A percentile compares a stretch with the other conserved stretches of the same genome.
phyloP scores from a whole-genome alignment of 225 moss, liverwort and hornwort genomes.

The Polytrichum formosum region DNA sequence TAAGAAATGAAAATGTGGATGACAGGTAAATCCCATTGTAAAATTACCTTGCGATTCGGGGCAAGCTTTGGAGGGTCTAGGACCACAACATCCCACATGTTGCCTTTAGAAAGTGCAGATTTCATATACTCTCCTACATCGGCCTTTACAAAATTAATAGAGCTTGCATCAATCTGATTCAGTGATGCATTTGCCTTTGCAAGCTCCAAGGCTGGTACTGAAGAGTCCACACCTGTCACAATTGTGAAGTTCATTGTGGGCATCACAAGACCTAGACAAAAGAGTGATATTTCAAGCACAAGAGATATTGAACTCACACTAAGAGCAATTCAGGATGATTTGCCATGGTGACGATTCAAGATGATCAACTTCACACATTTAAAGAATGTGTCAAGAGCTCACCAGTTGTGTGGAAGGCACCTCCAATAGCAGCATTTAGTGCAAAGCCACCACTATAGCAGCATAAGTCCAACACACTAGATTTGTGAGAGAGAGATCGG shows the following conservation, averaged over 20 bases:
- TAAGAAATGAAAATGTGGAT: background rate
- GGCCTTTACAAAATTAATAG: conserved; percentile 62
- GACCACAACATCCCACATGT: conserved; percentile 74
- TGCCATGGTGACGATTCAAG: background rate
- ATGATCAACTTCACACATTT: too few species aligned
- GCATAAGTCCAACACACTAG: conserved; percentile 77
- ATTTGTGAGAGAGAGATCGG: conserved; percentile 53
- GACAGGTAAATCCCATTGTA: background rate
- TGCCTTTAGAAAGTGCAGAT: conserved; percentile 48
- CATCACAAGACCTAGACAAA: background rate
- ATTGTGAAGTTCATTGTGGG: too few species aligned
- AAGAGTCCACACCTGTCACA: conserved; percentile 77
- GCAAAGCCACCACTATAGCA: conserved; percentile 96
- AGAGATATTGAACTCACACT: background rate
- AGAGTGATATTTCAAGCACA: background rate
- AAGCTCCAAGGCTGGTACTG: conserved; percentile 72
- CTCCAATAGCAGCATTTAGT: conserved; percentile 81
- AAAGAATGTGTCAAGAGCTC: conserved; percentile 5
- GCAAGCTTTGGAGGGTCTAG: conserved; percentile 94
- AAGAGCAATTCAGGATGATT: background rate
- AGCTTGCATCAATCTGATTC: conserved; percentile 56
- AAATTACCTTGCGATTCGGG: conserved; percentile 70
- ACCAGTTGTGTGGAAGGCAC: conserved; percentile 81
- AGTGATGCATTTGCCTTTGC: conserved; percentile 58
- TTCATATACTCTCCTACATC: conserved; percentile 73